Evolutionary conservation across 1,284 basidiomycete genomes (phyloP), one percentile per base, ranked within the genome.

Genomic region (Chalciporus sp.): DNA sequence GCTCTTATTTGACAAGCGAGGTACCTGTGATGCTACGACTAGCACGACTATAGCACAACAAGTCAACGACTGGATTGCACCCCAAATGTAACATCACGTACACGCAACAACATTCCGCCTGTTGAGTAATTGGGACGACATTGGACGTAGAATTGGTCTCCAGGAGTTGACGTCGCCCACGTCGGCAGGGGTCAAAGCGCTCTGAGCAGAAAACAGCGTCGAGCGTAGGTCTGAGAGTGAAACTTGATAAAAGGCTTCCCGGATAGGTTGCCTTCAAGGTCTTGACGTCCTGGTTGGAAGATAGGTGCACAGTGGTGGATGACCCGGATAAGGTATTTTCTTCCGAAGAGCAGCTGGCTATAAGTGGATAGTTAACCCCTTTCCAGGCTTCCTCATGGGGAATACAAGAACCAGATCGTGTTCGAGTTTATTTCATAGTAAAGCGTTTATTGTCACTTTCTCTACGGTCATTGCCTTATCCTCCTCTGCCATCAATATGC

Each of bases 21-120:
- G 57, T 71, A 83, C 84, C 72, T 85, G 84, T 14, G 83, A 79
- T n/a, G 81, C 83, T 40, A 82, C 74, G 52, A 86, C 80, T 47
- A 88, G 69, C 14, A 82, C 81, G 52, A 85, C 85, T 86, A 55
- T n/a, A 53, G 6, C 26, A 41, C 12, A 31, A 49, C 10, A 35
- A 0, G 28, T 70, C 17, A 70, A 50, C 35, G 1, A 60, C 20
- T 20, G 46, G n/a, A 19, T 4, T 16, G 23, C 19, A 35, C 20
- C 43, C 29, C n/a, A 23, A 28, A 40, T 2, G 26, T 19, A 17
- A 53, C 43, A 51, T 26, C 44, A 3, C 43, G 37, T 16, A 71
- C 70, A 66, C 45, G 63, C 58, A 35, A 70, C 45, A 12, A 66
- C 60, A 16, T 66, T 57, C 28, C 61, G 60, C 51, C 61, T 64